phyloP scores from a whole-genome alignment of 345 rosid genomes.

The Stellera chamaejasme region DNA sequence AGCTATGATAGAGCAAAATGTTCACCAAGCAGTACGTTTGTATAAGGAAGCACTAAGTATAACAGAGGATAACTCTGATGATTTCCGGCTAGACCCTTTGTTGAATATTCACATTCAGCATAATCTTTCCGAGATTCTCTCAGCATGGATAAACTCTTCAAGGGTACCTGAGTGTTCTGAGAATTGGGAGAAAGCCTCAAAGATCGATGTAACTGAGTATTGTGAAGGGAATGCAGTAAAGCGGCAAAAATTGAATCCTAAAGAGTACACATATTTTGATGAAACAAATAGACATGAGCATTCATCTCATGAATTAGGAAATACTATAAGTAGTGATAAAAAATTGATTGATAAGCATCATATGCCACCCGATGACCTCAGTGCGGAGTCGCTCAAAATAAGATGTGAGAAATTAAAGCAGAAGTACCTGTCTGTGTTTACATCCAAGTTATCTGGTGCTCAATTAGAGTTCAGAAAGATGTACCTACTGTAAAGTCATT shows the following conservation, averaged over 20 bases:
- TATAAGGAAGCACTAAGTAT: constrained; percentile 73
- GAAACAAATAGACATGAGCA: constrained; percentile 14
- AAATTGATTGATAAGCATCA: constrained; percentile 25
- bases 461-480: constrained; percentile 73
- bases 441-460: constrained; percentile 47
- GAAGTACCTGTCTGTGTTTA: constrained; percentile 70
- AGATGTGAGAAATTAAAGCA: constrained; percentile 55
- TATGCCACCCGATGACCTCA: constrained; percentile 22
- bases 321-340: constrained; percentile 21
- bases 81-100: constrained; percentile 85
- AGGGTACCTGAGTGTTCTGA: constrained; percentile 21
- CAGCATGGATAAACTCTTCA: constrained; percentile 23
- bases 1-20: constrained; percentile 65
- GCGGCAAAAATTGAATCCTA: constrained; percentile 32
- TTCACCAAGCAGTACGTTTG: constrained; percentile 53
- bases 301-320: constrained; percentile 16
- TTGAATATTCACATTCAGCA: constrained; percentile 90
- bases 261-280: constrained; percentile 21
- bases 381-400: constrained; percentile 25
- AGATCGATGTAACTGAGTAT: constrained; percentile 24
- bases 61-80: constrained; percentile 60
- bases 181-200: constrained; percentile 27
- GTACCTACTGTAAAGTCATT: constrained; percentile 43
- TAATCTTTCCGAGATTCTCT: constrained; percentile 74
- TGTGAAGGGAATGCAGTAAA: constrained; percentile 31